phyloP scores from a whole-genome alignment of 2,329 filamentous ascomycete species.

The Colletotrichum lupini region DNA sequence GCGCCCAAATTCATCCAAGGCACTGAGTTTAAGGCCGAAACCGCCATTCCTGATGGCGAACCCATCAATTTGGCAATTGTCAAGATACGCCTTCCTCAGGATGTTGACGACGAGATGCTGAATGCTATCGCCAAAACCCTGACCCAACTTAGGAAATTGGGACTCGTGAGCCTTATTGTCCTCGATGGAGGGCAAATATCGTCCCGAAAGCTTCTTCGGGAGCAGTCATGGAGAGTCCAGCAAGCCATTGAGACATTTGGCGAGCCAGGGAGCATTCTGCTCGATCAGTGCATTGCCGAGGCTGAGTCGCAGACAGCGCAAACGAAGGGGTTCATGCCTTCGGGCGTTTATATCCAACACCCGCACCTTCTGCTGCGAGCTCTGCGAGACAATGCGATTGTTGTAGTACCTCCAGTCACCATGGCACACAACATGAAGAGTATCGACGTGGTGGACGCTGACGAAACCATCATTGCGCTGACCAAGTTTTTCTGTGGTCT shows the following conservation, averaged over 20 bases:
- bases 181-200: conserved; percentile 73
- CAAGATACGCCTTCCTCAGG: conserved; percentile 81
- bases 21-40: conserved; percentile 13
- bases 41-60: conserved; percentile 41
- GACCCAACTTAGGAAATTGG: conserved; percentile 83
- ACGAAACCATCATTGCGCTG: conserved; percentile 79
- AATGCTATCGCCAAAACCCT: conserved; percentile 85
- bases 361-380: conserved; percentile 43
- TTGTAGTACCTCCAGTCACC: conserved; percentile 55
- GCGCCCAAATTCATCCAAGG: conserved; percentile 51
- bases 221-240: conserved; percentile 80
- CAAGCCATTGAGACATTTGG: conserved; percentile 78
- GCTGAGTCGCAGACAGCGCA: conserved; percentile 8
- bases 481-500: conserved; percentile 80
- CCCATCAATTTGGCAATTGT: conserved; percentile 79
- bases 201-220: conserved; percentile 54
- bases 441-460: conserved; percentile 54
- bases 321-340: conserved; percentile 32
- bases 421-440: conserved; percentile 53
- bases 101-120: conserved; percentile 75
- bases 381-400: conserved; percentile 46
- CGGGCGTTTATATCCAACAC: conserved; percentile 28
- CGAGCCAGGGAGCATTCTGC: conserved; percentile 73
- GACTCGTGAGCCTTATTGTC: conserved; percentile 84
- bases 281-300: conserved; percentile 47